Evolutionary conservation across 495 filamentous ascomycete genomes (phyloP), one percentile per base, ranked within the genome.

Genomic region (Daldinia caldariorum): DNA sequence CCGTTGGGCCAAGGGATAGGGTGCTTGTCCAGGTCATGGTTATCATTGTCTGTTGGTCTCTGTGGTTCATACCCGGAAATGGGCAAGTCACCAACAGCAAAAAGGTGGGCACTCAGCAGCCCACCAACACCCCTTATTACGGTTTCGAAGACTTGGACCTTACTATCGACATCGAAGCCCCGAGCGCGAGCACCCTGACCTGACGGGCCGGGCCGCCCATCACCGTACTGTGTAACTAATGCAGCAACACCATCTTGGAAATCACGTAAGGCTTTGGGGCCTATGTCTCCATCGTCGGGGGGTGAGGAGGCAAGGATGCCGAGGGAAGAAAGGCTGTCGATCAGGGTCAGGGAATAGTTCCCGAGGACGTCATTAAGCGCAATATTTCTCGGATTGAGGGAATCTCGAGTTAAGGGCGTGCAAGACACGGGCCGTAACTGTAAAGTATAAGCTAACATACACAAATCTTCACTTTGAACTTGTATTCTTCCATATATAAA

Each of bases 61-160:
- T 79, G 63, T 38, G 90, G 88, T 3, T 85, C 69, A 76, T 97
- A 97, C 34, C 90, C 89, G 26, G 81, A 83, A 57, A 97, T 97
- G 0, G 94, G 94, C 55, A 97, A 80, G 22, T 95, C 93, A 38
- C 92, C 94, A 50, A 93, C 82, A 13, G 95, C 94, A 77, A 98
- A 99, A 26, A 97, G 83, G 81, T 99, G 95, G 6, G 96, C 93
- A 71, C 93, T 97, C 50, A 99, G 81, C 34, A 99, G 80, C 20
- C 95, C 95, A 16, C 96, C 95, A 56, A 99, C 86, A 31, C 94
- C 94, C 68, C 95, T 85, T 76, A 99, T 99, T 9, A 97, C 94
- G 2, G 94, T 97, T 79, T 99, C 95, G 76, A 99, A 99, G 37
- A 99, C 92, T 79, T 99, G 93, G 8, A 99, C 95, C 79, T 97